Evolutionary conservation across 2,329 filamentous ascomycete genomes (phyloP).

Genomic region (Monosporascus ibericus): DNA sequence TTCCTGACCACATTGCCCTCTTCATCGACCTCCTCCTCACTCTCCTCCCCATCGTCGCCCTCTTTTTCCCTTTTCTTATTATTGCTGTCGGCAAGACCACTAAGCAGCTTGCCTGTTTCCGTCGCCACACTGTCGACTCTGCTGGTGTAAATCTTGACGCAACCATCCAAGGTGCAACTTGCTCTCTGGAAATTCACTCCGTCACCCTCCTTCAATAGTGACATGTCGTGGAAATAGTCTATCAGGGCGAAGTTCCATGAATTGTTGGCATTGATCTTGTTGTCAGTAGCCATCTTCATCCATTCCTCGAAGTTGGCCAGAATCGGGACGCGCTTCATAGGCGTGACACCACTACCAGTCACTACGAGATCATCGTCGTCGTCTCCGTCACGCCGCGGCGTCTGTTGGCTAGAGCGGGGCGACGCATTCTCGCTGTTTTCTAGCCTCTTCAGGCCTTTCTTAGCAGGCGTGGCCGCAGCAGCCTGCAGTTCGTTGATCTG

Average conservation of each 20-base stretch:
- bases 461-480: slow-evolving; percentile 60
- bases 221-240: slow-evolving; percentile 99
- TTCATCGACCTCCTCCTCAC: slow-evolving; percentile 58
- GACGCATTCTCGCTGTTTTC: slow-evolving; percentile 53
- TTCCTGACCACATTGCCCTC: slow-evolving; percentile 50
- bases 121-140: slow-evolving; percentile 97
- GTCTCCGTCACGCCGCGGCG: slow-evolving; percentile 38
- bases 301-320: slow-evolving; percentile 98
- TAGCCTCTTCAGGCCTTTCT: slow-evolving; percentile 55
- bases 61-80: slow-evolving; percentile 66
- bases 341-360: slow-evolving; percentile 73
- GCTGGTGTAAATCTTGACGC: slow-evolving; percentile 98
- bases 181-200: slow-evolving; percentile 98
- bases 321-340: slow-evolving; percentile 92
- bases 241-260: slow-evolving; percentile 99
- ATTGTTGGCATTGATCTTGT: slow-evolving; percentile 96
- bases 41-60: slow-evolving; percentile 60
- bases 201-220: slow-evolving; percentile 88
- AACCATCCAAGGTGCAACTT: slow-evolving; percentile 93
- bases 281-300: slow-evolving; percentile 99
- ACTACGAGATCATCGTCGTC: slow-evolving; percentile 58
- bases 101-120: slow-evolving; percentile 90
- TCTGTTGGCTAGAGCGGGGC: slow-evolving; percentile 51
- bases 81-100: slow-evolving; percentile 83
- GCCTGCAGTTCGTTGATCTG: slow-evolving; percentile 90